Base-by-base conservation (phyloP, 108 stramenopile species). In the Cyclotella sp. region DNA sequence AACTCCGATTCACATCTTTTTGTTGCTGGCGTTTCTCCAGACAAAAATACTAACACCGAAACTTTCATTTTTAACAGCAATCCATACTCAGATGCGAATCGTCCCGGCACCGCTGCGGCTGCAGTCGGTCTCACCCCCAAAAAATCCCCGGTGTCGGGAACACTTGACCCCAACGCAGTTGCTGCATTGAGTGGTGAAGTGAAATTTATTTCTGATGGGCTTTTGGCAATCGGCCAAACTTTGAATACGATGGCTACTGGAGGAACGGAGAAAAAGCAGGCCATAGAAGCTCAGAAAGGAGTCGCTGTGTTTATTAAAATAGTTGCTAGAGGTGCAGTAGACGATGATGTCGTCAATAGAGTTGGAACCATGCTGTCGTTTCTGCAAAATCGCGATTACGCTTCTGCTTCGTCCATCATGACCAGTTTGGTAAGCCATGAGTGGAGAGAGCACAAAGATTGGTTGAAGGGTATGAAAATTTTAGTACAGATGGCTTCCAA, bases 371-470 rank as follows among this genome's bases (percentile, higher is more conserved):
- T 96, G 75, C 77, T 86, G 16, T 76, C 51, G 9, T 75, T 76
- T 21, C 51, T 95, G 43, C 79, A 79, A 58, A 79, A 82, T 43
- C 78, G 81, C 51, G 94, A 97, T 63, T 91, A 85, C 45, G 71
- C 64, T 28, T 68, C 86, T 16, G 95, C 96, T 1, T 74, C 78
- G n/a, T 59, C 84, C 15, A 68, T 91, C 45, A 88, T 94, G 51
- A 91, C 93, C 34, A 83, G 70, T 15, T 67, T 98, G 62, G 95
- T 94, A 9, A 94, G 87, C 58, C 80, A 79, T 28, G 89, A 92
- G 26, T 98, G 97, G 97, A 84, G 79, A 74, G 87, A 85, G 46
- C 96, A 98, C 85, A 97, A 96, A 84, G 97, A 97, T 78, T 98
- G 96, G 96, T 87, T 98, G 66, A 97, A 97, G 86, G 97, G 96